Percentiles rank a stretch among this genome's conserved stretches.
Evolutionary conservation across 495 filamentous ascomycete species (phyloP).

Genomic region (Penicillium lagena): DNA sequence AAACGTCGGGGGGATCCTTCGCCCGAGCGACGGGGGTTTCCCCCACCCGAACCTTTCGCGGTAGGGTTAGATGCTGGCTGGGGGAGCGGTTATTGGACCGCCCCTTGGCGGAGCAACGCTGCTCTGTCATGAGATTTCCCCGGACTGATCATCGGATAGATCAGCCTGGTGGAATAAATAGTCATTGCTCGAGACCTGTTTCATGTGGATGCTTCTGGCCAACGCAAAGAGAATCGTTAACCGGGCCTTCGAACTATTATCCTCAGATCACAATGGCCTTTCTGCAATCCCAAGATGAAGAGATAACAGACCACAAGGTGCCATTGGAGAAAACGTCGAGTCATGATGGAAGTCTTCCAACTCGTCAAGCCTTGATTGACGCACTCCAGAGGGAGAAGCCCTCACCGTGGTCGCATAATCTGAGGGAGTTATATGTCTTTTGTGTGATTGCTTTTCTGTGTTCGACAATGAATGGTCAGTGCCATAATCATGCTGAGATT

Average conservation of each 20-base stretch:
- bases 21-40: constrained; percentile 4
- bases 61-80: neutral
- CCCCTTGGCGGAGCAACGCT: too few relatives aligned
- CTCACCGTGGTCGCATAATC: constrained; percentile 8
- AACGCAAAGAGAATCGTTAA: too few relatives aligned
- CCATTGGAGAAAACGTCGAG: constrained; percentile 1
- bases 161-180: too few relatives aligned
- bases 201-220: too few relatives aligned
- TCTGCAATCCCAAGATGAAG: neutral
- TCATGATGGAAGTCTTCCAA: constrained; percentile 6
- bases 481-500: too few relatives aligned
- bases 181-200: too few relatives aligned
- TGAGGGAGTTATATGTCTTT: constrained; percentile 5
- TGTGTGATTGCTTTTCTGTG: constrained; percentile 9
- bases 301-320: neutral
- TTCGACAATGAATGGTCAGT: constrained; percentile 9
- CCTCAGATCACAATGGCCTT: neutral
- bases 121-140: too few relatives aligned
- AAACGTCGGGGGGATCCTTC: constrained; percentile 1
- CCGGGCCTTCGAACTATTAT: neutral
- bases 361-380: constrained; percentile 4
- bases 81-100: too few relatives aligned
- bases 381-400: constrained; percentile 4
- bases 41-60: constrained; percentile 1
- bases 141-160: too few relatives aligned